Evolutionary conservation across 352 stramenopile species (phyloP).

Genomic region (Phytophthora meadii): DNA sequence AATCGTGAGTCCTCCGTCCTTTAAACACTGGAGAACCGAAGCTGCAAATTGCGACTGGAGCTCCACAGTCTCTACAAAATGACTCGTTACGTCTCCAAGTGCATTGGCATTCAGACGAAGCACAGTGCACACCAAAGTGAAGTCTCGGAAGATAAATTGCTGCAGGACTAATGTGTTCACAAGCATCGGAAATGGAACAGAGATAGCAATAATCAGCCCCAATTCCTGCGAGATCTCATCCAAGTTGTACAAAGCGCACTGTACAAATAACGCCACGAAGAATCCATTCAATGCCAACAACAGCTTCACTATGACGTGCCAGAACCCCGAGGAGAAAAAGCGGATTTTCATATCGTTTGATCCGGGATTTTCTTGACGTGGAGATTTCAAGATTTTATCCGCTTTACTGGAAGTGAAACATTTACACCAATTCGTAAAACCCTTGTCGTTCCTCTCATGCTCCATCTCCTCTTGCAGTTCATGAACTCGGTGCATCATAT

Average conservation of each 20-base stretch:
- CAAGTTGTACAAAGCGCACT: conserved; percentile 61
- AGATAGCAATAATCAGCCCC: conserved; percentile 16
- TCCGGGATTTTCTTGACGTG: conserved; percentile 10
- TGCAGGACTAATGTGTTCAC: conserved; percentile 65
- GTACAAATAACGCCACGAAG: conserved; percentile 59
- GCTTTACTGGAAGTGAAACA: conserved; percentile 4
- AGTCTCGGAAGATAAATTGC: conserved; percentile 58
- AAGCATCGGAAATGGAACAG: conserved; percentile 47
- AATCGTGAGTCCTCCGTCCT: conserved; percentile 11
- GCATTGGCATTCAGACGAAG: conserved; percentile 52
- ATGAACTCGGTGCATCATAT: conserved; percentile 21
- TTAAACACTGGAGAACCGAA: conserved; percentile 36
- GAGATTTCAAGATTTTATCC: conserved; percentile 6
- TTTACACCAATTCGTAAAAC: conserved; percentile 15
- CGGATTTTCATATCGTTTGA: conserved; percentile 22
- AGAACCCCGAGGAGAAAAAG: conserved; percentile 60
- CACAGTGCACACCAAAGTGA: conserved; percentile 58
- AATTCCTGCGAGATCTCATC: conserved; percentile 43
- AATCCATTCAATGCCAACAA: conserved; percentile 70
- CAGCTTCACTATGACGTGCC: conserved; percentile 61
- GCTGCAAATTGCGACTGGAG: conserved; percentile 54
- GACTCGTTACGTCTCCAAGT: conserved; percentile 53
- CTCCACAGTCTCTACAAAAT: conserved; percentile 63
- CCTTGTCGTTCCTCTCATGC: conserved; percentile 10
- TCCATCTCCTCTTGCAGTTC: conserved; percentile 26